Evolutionary conservation across 2,329 filamentous ascomycete species (phyloP).

Genomic region (Trichoderma simmonsii): DNA sequence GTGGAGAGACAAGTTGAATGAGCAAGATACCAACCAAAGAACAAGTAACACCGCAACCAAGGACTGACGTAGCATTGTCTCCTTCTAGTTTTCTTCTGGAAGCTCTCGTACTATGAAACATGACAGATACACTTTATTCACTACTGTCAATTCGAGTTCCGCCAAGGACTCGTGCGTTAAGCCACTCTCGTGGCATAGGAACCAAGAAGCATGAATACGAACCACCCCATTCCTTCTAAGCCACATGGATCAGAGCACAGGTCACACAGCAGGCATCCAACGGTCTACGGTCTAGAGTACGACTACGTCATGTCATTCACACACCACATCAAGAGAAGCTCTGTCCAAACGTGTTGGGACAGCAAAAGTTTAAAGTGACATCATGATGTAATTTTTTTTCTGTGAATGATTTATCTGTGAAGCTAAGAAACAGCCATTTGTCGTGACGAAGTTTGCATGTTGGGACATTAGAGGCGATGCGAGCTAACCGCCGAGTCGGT

Average conservation of each 20-base stretch:
- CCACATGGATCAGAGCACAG: not conserved
- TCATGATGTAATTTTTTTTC: slow-evolving; percentile 18
- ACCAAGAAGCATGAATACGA: not conserved
- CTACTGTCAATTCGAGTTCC: not conserved
- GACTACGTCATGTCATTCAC: slow-evolving; percentile 11
- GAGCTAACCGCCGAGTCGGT: slow-evolving; percentile 21
- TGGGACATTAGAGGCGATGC: slow-evolving; percentile 37
- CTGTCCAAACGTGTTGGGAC: not conserved
- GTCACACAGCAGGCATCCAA: slow-evolving; percentile 3
- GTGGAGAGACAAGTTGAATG: not conserved
- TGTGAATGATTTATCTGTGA: slow-evolving; percentile 39
- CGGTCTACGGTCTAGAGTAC: not conserved
- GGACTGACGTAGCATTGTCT: not conserved
- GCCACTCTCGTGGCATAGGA: not conserved
- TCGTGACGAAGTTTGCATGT: slow-evolving; percentile 39
- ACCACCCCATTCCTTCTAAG: not conserved
- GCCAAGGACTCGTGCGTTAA: not conserved
- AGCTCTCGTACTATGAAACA: not conserved
- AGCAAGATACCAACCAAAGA: not conserved
- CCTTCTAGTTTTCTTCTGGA: not conserved
- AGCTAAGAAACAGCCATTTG: slow-evolving; percentile 43
- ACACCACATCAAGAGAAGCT: not conserved
- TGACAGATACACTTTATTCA: not conserved
- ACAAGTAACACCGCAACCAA: not conserved
- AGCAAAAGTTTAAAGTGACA: slow-evolving; percentile 10